Evolutionary conservation across 2,329 filamentous ascomycete genomes (phyloP), one percentile per base, ranked within the genome.

Genomic region (Alternaria sp.): DNA sequence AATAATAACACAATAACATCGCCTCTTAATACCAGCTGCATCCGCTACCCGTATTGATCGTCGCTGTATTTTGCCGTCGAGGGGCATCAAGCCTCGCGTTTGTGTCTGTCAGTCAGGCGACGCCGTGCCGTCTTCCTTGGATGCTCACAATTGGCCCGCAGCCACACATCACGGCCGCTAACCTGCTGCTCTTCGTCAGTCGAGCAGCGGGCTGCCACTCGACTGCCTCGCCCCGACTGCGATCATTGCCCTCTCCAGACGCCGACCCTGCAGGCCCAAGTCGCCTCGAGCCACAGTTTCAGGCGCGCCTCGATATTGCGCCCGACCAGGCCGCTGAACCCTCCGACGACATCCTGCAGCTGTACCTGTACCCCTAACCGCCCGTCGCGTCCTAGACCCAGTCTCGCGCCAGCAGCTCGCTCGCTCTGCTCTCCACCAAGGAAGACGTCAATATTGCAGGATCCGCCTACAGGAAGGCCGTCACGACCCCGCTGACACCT

Each of bases 231-330:
- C 46, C 50, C 37, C 47, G 51, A 51, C 66, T 64, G 64, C 71
- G 55, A 71, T 71, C 71, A 67, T 69, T 73, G 65, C 74, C 75
- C 58, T 63, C 61, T 44, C 61, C 66, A 72, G 70, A 66, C 58
- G 60, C 57, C 60, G 64, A 70, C 66, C 72, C 71, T 75, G 73
- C 70, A 75, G 70, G 68, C 64, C 65, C 67, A 63, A 71, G 66
- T 70, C 70, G 69, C 57, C 56, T 61, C 58, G 70, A 70, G 68
- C 68, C 64, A 67, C 66, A 66, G 55, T 37, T 60, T 64, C 71
- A 65, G 63, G 66, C 66, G 67, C 61, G 37, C 57, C 23, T 26
- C 12, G 60, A 51, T 37, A 46, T 54, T 65, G 60, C 60, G 44
- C 55, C 51, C 41, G 45, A 47, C 51, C 58, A 59, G 56, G 60